phyloP scores from a whole-genome alignment of 2,329 filamentous ascomycete species.

The Sclerotiophoma versabilis region DNA sequence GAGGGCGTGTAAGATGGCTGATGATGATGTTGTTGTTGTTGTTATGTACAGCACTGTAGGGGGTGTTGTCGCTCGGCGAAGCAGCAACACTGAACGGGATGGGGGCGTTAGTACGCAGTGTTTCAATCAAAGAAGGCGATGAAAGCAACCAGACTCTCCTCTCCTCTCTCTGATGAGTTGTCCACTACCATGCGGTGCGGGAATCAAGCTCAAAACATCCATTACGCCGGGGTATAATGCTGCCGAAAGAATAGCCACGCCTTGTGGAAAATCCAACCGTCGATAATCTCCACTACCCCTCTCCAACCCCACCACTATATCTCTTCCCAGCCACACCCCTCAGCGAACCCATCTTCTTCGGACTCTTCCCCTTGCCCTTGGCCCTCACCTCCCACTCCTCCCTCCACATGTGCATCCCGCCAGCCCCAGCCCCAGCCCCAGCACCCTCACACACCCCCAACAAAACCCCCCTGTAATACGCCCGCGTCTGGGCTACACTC shows the following conservation, averaged over 20 bases:
- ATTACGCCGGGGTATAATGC: conserved; percentile 21
- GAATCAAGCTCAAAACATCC: not conserved
- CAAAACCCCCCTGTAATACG: conserved; percentile 41
- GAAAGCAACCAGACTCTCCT: not conserved
- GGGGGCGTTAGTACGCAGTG: conserved; percentile 1
- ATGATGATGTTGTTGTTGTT: not conserved
- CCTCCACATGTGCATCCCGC: conserved; percentile 5
- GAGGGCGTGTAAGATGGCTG: conserved; percentile 50
- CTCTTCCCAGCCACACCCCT: conserved; percentile 3
- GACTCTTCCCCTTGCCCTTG: conserved; percentile 1
- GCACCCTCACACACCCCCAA: conserved; percentile 28
- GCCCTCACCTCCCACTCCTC: conserved; percentile 32
- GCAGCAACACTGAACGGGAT: not conserved
- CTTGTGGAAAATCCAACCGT: too few relatives aligned
- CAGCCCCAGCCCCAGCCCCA: not conserved
- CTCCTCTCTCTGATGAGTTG: too few relatives aligned
- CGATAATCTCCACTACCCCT: conserved; percentile 6
- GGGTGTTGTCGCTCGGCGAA: not conserved
- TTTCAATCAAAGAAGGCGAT: not conserved
- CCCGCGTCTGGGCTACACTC: conserved; percentile 43
- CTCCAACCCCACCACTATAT: not conserved
- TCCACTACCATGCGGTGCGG: not conserved
- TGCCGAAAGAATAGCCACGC: not conserved
- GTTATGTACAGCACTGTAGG: conserved; percentile 1
- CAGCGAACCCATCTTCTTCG: conserved; percentile 25